These are phyloP conservation scores for Lumnitzera littorea DNA, from an alignment of 345 rosid genomes.

Conservation along the genomic window DNA sequence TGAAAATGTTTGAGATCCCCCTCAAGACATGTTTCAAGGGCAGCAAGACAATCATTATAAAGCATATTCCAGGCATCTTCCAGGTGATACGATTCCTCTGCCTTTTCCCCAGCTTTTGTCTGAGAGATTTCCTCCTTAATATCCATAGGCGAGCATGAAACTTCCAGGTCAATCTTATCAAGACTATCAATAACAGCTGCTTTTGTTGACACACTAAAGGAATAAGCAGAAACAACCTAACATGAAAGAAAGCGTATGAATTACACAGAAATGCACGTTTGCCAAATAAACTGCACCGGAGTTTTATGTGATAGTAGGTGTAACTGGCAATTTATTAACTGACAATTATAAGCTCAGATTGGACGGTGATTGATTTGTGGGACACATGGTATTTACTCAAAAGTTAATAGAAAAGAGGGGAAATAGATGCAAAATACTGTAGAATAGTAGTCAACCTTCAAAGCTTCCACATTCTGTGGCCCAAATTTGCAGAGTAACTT, in stretches of 20 bases:
- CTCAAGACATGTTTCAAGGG: slow-evolving; percentile 77
- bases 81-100: slow-evolving; percentile 40
- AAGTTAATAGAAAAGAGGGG: neutral
- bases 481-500: slow-evolving; percentile 69
- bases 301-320: neutral
- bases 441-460: slow-evolving; percentile 51
- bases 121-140: slow-evolving; percentile 28
- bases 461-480: slow-evolving; percentile 53
- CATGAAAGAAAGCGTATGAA: slow-evolving; percentile 10
- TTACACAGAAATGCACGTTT: neutral
- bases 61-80: slow-evolving; percentile 80
- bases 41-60: slow-evolving; percentile 80
- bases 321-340: neutral
- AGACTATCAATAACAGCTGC: slow-evolving; percentile 45
- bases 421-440: neutral
- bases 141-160: slow-evolving; percentile 28
- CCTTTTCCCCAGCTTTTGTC: slow-evolving; percentile 28
- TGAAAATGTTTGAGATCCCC: slow-evolving; percentile 99
- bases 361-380: neutral
- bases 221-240: slow-evolving; percentile 60
- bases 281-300: too few relatives aligned
- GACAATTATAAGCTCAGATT: neutral
- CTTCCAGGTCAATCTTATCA: slow-evolving; percentile 35
- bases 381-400: neutral
- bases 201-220: slow-evolving; percentile 53